Conservation (phyloP, 2,329 filamentous ascomycete genomes). For the Rosellinia necatrix region DNA sequence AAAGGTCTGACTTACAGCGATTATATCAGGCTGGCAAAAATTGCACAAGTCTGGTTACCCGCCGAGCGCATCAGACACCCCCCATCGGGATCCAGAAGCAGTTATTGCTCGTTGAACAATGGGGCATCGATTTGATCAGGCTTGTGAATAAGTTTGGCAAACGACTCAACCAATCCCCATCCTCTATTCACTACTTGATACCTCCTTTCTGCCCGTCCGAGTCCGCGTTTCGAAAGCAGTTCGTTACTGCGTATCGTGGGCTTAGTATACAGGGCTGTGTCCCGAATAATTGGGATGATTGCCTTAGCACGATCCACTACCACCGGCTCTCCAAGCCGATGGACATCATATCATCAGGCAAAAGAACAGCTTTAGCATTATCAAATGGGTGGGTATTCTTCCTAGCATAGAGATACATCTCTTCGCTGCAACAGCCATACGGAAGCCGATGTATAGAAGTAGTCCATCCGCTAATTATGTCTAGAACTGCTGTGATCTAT, state of each 20-base stretch:
- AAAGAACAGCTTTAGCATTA: conserved; percentile 28
- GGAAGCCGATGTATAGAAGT: neutral
- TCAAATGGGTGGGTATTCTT: conserved; percentile 9
- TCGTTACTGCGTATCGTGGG: conserved; percentile 23
- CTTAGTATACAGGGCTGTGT: conserved; percentile 27
- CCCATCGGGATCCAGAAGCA: conserved; percentile 17
- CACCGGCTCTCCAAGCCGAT: conserved; percentile 7
- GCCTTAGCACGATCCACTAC: conserved; percentile 31
- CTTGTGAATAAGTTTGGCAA: conserved; percentile 33
- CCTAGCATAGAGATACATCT: neutral
- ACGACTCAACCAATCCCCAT: conserved; percentile 18
- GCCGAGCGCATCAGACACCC: conserved; percentile 19
- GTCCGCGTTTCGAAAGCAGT: conserved; percentile 32
- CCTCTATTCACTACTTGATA: conserved; percentile 33
- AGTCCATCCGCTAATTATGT: neutral
- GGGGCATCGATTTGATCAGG: conserved; percentile 32
- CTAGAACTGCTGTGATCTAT: conserved; percentile 25
- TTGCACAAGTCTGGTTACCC: conserved; percentile 19
- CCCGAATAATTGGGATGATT: conserved; percentile 31
- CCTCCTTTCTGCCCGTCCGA: conserved; percentile 34
- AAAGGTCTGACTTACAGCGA: conserved; percentile 23
- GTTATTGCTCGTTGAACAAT: conserved; percentile 26
- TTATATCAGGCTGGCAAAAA: conserved; percentile 34
- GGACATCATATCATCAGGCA: conserved; percentile 4
- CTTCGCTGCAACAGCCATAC: neutral